These are phyloP conservation scores for Proliferodiscus dingleyae DNA, from an alignment of 2,329 filamentous ascomycete genomes.

Conservation along the genomic window DNA sequence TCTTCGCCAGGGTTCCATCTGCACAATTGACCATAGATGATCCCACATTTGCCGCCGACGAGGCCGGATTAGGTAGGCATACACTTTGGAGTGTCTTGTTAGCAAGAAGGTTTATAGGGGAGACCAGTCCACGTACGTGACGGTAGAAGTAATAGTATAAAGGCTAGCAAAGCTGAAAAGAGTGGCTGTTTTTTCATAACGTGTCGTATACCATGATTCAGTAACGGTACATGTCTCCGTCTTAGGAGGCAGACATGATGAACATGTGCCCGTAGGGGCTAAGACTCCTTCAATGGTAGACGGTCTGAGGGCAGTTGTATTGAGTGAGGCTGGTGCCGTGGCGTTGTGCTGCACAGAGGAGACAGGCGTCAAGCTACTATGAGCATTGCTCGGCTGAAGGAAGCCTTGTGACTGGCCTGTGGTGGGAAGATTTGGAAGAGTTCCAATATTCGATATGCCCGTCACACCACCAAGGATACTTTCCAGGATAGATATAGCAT, in stretches of 20 bases:
- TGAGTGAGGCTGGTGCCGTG: conserved; percentile 3
- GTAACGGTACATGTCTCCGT: conserved; percentile 21
- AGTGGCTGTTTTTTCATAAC: conserved; percentile 20
- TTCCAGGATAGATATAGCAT: conserved; percentile 14
- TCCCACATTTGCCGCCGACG: too few species aligned
- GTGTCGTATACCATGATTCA: conserved; percentile 24
- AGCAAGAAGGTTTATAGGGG: neutral
- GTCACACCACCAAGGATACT: conserved; percentile 9
- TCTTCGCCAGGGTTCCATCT: conserved; percentile 11
- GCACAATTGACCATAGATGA: conserved; percentile 10
- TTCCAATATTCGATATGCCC: conserved; percentile 10
- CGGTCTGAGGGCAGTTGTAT: conserved; percentile 1
- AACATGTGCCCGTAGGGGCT: neutral
- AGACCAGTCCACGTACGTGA: conserved; percentile 10
- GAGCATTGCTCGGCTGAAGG: conserved; percentile 1
- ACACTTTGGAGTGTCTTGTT: conserved; percentile 2
- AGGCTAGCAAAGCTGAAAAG: conserved; percentile 18
- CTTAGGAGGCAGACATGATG: conserved; percentile 10
- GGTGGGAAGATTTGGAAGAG: conserved; percentile 2
- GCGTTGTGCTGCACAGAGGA: conserved; percentile 1
- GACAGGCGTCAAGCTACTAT: conserved; percentile 1
- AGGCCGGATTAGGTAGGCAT: too few species aligned
- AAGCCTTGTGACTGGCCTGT: conserved; percentile 4
- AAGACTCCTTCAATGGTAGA: too few species aligned
- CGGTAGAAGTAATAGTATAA: conserved; percentile 22